phyloP scores from a whole-genome alignment of 2,329 filamentous ascomycete species.

The Fusarium pseudoanthophilum region DNA sequence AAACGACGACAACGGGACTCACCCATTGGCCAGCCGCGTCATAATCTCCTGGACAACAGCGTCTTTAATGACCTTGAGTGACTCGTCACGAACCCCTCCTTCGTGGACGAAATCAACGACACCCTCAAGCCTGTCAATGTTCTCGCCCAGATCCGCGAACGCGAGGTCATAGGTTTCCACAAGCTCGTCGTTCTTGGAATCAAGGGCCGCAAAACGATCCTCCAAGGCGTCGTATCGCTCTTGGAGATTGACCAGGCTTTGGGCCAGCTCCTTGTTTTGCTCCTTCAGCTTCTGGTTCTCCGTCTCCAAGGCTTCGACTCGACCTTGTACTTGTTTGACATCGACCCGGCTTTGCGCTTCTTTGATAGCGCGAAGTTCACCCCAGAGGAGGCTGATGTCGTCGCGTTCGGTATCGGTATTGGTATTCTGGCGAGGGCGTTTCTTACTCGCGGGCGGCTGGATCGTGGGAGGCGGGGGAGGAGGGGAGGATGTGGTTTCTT shows the following conservation, averaged over 20 bases:
- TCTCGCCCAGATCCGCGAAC: background rate
- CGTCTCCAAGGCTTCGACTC: background rate
- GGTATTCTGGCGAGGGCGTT: background rate
- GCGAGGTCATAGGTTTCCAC: background rate
- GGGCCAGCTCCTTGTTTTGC: background rate
- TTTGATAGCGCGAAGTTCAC: background rate
- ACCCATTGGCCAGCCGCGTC: background rate
- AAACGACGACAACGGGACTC: background rate
- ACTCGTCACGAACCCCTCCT: background rate
- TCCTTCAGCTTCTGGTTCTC: background rate
- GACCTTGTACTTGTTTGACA: background rate
- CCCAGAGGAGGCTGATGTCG: background rate
- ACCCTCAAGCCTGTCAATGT: background rate
- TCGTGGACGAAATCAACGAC: background rate
- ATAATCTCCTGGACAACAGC: background rate
- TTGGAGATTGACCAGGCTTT: background rate
- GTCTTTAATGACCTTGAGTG: background rate
- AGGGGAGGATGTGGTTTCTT: background rate
- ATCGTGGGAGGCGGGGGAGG: background rate
- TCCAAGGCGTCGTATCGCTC: background rate
- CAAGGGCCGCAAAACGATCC: background rate
- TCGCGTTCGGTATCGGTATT: background rate
- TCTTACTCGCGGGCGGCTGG: background rate
- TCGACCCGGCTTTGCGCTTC: background rate
- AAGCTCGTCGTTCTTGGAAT: background rate